Base-by-base conservation (phyloP, 2,329 filamentous ascomycete species). In the Alternaria sp. region DNA sequence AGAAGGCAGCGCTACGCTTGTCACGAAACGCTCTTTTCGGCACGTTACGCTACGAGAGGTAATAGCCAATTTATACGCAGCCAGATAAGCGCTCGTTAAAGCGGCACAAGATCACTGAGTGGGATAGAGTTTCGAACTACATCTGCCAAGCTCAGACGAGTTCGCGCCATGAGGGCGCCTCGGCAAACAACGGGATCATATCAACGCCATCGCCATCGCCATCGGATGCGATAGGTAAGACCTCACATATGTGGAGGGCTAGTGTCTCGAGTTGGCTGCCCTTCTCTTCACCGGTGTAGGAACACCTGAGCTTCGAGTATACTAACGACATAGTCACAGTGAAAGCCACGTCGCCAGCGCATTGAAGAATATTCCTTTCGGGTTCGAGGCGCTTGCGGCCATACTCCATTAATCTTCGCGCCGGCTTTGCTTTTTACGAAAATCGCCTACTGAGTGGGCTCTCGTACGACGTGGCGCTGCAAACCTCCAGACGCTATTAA, bases 21-120 rank as follows among this genome's bases (percentile, higher is more conserved):
- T 55, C 57, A 59, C 57, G 40, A 59, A 54, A 57, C 58, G 45
- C 51, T 52, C 28, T 54, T 61, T 54, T 43, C 45, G 30, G 58
- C 58, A 61, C 52, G 32, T 50, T 57, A 44, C 51, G 51, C 45
- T 61, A 56, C 52, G 13, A 56, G 17, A 50, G 12, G 9, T 2
- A 25, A 32, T 54, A 25, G 49, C 43, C 15, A 26, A 15, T 43
- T 49, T 23, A 25, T n/a, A 19, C 43, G n/a, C 57, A 21, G 21
- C 19, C 40, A 47, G 12, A 25, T 28, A 17, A 53, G 49, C 40
- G 36, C 19, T 10, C 36, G 36, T 59, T 59, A 59, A 54, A 59
- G 57, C 49, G 49, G 57, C 57, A 46, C 15, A 43, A 32, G 46
- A 51, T 46, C 36, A 40, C 30, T 26, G 11, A 36, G 23, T n/a